Conservation (phyloP, 352 stramenopile genomes). For the Globisporangium spiculum region DNA sequence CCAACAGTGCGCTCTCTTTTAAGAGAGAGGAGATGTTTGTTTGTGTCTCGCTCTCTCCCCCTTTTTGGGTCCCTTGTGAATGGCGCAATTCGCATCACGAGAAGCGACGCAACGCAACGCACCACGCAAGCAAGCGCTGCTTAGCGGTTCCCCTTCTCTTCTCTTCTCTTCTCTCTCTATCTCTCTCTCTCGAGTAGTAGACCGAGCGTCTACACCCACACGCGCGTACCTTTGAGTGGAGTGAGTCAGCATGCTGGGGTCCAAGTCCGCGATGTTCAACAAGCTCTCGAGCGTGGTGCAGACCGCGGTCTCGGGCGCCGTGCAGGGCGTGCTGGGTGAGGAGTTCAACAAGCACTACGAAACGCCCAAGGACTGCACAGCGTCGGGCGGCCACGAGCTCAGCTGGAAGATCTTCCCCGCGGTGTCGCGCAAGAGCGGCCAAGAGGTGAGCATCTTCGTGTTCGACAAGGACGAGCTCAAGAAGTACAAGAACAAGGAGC, state of each 20-base stretch:
- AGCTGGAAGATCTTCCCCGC: slow-evolving; percentile 84
- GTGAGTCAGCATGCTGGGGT: slow-evolving; percentile 2
- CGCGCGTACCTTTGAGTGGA: not conserved
- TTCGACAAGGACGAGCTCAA: slow-evolving; percentile 88
- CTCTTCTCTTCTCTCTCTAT: too few relatives aligned
- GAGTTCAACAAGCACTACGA: slow-evolving; percentile 87
- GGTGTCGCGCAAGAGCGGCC: slow-evolving; percentile 72
- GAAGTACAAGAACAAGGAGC: slow-evolving; percentile 80
- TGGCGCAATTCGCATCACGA: not conserved
- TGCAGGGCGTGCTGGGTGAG: slow-evolving; percentile 61
- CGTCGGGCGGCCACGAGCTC: slow-evolving; percentile 79
- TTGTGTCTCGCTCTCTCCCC: too few relatives aligned
- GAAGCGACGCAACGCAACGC: not conserved
- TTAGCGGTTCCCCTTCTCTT: not conserved
- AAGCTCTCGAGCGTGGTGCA: slow-evolving; percentile 73
- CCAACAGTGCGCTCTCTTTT: not conserved
- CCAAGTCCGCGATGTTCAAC: slow-evolving; percentile 61
- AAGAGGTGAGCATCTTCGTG: slow-evolving; percentile 82
- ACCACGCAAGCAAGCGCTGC: not conserved
- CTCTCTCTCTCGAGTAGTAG: not conserved
- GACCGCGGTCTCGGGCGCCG: slow-evolving; percentile 47
- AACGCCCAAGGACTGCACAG: slow-evolving; percentile 82
- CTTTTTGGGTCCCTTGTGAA: not conserved
- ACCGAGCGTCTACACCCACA: not conserved
- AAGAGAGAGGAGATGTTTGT: too few relatives aligned